phyloP scores from a whole-genome alignment of 345 rosid genomes.

The Psidium friedrichsthalianum region DNA sequence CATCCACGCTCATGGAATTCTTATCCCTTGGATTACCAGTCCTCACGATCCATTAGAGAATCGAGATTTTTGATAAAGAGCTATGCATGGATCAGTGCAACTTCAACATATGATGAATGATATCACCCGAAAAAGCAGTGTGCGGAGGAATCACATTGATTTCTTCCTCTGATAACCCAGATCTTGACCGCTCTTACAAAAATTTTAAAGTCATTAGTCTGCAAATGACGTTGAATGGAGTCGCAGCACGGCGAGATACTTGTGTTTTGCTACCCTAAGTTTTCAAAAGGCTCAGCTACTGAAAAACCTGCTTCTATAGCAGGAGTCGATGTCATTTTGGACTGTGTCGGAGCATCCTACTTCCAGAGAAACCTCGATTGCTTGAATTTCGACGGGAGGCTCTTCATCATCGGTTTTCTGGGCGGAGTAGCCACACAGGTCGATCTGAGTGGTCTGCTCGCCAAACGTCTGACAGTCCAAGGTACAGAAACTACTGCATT shows the following conservation, averaged over 20 bases:
- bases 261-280: not conserved
- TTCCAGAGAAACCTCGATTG: conserved; percentile 65
- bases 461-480: conserved; percentile 78
- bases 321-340: conserved; percentile 81
- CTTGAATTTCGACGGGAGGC: conserved; percentile 75
- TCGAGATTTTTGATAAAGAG: not conserved
- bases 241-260: not conserved
- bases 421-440: conserved; percentile 55
- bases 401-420: conserved; percentile 66
- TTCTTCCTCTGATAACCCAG: not conserved
- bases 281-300: not conserved
- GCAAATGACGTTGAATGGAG: not conserved
- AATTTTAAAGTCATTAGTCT: not conserved
- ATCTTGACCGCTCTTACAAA: not conserved
- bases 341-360: conserved; percentile 76
- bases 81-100: not conserved
- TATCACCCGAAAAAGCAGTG: not conserved
- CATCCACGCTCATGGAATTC: not conserved
- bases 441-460: conserved; percentile 39
- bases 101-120: not conserved
- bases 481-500: conserved; percentile 21
- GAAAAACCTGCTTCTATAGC: not conserved
- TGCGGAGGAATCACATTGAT: not conserved
- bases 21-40: not conserved
- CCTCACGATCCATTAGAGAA: not conserved